Percentiles rank a stretch among this genome's conserved stretches.
Conservation (phyloP, 2,329 filamentous ascomycete genomes). For the Macrophomina pseudophaseolina region DNA sequence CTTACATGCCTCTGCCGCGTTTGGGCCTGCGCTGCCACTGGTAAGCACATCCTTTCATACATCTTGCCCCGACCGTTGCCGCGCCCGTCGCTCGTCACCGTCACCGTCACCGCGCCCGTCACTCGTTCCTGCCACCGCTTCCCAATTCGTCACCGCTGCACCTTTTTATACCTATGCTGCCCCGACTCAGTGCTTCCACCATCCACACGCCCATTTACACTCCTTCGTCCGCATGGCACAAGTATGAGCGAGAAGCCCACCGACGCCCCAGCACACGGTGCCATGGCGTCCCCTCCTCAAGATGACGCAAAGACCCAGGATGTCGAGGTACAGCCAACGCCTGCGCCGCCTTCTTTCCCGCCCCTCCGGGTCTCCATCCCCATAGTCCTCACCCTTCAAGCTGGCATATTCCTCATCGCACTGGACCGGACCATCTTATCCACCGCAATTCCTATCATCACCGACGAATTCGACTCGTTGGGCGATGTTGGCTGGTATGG, state of each 20-base stretch:
- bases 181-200: no score
- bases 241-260: neutral
- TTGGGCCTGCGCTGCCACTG: no score
- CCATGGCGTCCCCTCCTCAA: neutral
- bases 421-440: constrained; percentile 24
- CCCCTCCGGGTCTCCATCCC: constrained; percentile 8
- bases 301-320: neutral
- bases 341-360: neutral
- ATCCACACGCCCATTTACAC: neutral
- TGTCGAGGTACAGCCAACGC: neutral
- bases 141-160: no score
- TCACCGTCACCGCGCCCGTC: no score
- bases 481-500: constrained; percentile 30
- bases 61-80: no score
- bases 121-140: no score
- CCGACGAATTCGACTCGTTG: constrained; percentile 23
- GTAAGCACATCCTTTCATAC: no score
- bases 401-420: constrained; percentile 21
- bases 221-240: no score
- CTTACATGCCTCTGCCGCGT: no score
- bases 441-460: constrained; percentile 25
- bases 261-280: neutral
- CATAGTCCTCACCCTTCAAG: constrained; percentile 10
- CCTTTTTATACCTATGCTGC: no score
- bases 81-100: no score